Percentiles rank a stretch among this genome's conserved stretches.
Evolutionary conservation across 169 alveolate species (phyloP).

Genomic region (Plasmodium malariae): DNA sequence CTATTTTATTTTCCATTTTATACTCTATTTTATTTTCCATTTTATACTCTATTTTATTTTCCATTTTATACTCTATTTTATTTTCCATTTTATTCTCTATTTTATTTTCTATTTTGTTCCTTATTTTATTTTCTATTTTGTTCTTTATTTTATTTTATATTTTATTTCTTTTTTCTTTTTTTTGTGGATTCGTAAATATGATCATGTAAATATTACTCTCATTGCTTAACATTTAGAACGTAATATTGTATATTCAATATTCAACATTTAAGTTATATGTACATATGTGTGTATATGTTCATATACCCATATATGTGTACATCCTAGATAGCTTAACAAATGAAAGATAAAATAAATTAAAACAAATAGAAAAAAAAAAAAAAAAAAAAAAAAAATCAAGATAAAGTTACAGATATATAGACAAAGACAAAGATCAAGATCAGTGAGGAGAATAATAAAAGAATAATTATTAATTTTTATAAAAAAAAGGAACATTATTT

Average conservation of each 20-base stretch:
- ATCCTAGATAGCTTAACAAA: constrained; percentile 11
- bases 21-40: too few species aligned
- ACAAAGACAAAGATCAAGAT: not conserved
- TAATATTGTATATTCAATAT: too few species aligned
- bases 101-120: not conserved
- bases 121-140: too few species aligned
- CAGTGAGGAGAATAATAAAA: constrained; percentile 38
- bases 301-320: constrained; percentile 4
- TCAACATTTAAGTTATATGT: not conserved
- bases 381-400: not conserved
- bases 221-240: too few species aligned
- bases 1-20: too few species aligned
- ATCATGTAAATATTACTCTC: not conserved
- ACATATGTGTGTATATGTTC: constrained; percentile 8
- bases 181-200: constrained; percentile 25
- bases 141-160: too few species aligned
- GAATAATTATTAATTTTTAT: constrained; percentile 17
- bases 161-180: too few species aligned
- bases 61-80: too few species aligned
- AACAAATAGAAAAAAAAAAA: constrained; percentile 2
- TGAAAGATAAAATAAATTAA: constrained; percentile 22
- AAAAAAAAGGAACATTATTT: not conserved
- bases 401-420: not conserved
- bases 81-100: too few species aligned
- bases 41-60: too few species aligned